Base-by-base conservation (phyloP, 352 stramenopile genomes). In the Phytophthora sansomeana region DNA sequence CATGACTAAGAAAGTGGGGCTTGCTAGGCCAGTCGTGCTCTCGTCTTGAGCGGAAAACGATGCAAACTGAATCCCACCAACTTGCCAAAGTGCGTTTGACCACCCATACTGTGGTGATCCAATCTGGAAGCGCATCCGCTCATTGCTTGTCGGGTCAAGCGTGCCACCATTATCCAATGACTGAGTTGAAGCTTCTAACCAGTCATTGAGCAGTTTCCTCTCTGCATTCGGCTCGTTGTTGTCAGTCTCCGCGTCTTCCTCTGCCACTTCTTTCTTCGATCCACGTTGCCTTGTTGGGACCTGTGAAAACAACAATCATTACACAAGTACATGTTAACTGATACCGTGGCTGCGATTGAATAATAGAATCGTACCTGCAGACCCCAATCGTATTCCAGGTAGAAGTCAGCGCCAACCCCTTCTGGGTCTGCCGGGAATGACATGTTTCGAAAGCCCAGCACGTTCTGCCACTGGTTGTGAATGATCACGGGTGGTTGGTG, bases 11-110 rank as follows among this genome's bases (percentile, higher is more conserved):
- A 95, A 92, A 5, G 85, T 85, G 21, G 69, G 74, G 1, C 38
- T 46, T 42, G 29, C 33, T 5, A 50, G 43, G 17, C 43, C 52
- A 1, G 42, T 50, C 24, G 33, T 30, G 2, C 53, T 43, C 32
- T 58, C 69, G 0, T 75, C 52, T 9, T 67, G 44, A 19, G 42
- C 63, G 24, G 56, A 8, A 63, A 91, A 88, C 5, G 80, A 84
- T 13, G 85, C 86, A 57, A 96, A 96, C 67, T 96, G 88, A 64
- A 96, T 92, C 1, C 88, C 88, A 30, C 76, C 74, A 39, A 92
- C 85, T 66, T 94, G 80, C 88, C 88, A 96, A 38, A 96, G 56
- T 19, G 72, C 54, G 63, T 92, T 93, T 8, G 88, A 94, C 88
- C 88, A 96, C 3, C 85, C 85, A 9, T 81, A 86, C 21, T 59